These are phyloP conservation scores for Curvularia sp. DNA, from an alignment of 2,329 filamentous ascomycete genomes.

Conservation along the genomic window DNA sequence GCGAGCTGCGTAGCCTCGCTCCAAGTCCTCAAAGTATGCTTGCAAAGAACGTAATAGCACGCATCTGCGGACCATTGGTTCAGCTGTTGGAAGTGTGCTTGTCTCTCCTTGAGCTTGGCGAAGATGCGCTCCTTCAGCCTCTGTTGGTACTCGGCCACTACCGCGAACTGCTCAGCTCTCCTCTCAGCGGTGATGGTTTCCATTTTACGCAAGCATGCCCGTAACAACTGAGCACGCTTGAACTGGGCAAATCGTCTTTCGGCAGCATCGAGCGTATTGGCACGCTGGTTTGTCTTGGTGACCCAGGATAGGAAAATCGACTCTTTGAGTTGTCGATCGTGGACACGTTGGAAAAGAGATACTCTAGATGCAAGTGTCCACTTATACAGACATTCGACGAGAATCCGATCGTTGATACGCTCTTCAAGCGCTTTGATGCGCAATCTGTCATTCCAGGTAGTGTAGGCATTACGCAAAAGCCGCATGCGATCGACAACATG, in stretches of 20 bases:
- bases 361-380: constrained; percentile 63
- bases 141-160: constrained; percentile 52
- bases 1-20: constrained; percentile 57
- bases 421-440: constrained; percentile 60
- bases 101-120: constrained; percentile 44
- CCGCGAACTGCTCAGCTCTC: constrained; percentile 44
- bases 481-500: constrained; percentile 59
- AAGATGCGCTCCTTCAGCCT: constrained; percentile 50
- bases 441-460: constrained; percentile 67
- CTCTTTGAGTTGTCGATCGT: constrained; percentile 40
- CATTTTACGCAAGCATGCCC: constrained; percentile 37
- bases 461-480: constrained; percentile 64
- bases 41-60: constrained; percentile 63
- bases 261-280: constrained; percentile 38
- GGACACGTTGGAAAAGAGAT: constrained; percentile 50
- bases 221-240: constrained; percentile 41
- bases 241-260: constrained; percentile 42
- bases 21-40: constrained; percentile 60
- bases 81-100: constrained; percentile 56
- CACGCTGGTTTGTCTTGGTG: constrained; percentile 36
- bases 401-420: constrained; percentile 63
- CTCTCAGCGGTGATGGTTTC: constrained; percentile 35
- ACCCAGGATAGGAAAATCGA: constrained; percentile 39
- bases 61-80: constrained; percentile 63
- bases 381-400: constrained; percentile 64